Evolutionary conservation across 768 basidiomycete genomes (phyloP).

Genomic region (Hydnomerulius pinastri): DNA sequence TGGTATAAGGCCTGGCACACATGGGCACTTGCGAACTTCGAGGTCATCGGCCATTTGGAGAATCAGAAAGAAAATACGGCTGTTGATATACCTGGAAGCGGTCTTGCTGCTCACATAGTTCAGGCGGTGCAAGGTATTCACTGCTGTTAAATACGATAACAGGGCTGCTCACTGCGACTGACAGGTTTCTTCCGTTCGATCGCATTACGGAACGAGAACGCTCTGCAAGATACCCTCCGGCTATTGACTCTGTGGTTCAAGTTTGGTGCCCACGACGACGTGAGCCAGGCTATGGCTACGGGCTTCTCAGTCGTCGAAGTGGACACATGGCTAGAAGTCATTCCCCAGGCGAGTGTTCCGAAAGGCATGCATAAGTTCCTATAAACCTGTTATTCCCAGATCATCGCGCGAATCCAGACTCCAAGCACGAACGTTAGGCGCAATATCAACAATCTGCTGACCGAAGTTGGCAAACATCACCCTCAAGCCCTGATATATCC

Average conservation of each 20-base stretch:
- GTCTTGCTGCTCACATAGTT: slow-evolving; percentile 80
- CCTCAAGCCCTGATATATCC: slow-evolving; percentile 97
- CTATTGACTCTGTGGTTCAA: slow-evolving; percentile 98
- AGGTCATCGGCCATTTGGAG: slow-evolving; percentile 85
- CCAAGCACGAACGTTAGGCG: slow-evolving; percentile 83
- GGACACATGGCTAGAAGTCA: slow-evolving; percentile 98
- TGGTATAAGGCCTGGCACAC: slow-evolving; percentile 99
- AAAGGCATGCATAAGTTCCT: neutral
- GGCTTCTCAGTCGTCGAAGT: slow-evolving; percentile 91
- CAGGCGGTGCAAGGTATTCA: slow-evolving; percentile 84
- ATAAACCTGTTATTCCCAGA: slow-evolving; percentile 46
- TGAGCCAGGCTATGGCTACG: slow-evolving; percentile 83
- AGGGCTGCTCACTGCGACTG: slow-evolving; percentile 9
- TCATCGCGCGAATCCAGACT: slow-evolving; percentile 97
- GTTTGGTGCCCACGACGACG: slow-evolving; percentile 86
- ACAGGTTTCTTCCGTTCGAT: slow-evolving; percentile 95
- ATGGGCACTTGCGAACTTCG: slow-evolving; percentile 96
- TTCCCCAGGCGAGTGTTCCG: slow-evolving; percentile 75
- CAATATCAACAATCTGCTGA: slow-evolving; percentile 86
- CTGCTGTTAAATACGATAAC: neutral
- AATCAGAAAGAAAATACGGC: slow-evolving; percentile 56
- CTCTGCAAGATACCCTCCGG: slow-evolving; percentile 91
- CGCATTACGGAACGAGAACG: slow-evolving; percentile 83
- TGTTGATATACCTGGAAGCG: slow-evolving; percentile 58
- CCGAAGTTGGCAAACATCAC: slow-evolving; percentile 93